phyloP scores from a whole-genome alignment of 371 early-diverging fungal species.

The Basidiobolus meristosporus region DNA sequence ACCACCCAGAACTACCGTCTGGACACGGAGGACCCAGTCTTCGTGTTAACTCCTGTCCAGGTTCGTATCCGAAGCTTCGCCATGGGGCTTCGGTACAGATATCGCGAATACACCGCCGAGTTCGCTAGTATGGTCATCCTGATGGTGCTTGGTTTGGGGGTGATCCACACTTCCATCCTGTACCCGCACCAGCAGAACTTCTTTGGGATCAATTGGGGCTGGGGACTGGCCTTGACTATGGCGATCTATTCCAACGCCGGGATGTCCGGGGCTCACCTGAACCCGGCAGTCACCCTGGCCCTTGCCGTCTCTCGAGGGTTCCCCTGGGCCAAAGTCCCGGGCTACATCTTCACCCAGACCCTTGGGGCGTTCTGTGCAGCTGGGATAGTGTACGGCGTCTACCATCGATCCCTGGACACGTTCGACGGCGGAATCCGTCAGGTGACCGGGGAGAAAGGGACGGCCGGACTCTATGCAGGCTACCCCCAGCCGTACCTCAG shows the following conservation, averaged over 20 bases:
- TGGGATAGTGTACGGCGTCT: slow-evolving; percentile 19
- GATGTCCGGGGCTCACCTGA: slow-evolving; percentile 43
- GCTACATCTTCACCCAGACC: slow-evolving; percentile 34
- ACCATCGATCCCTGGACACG: slow-evolving; percentile 27
- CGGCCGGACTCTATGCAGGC: slow-evolving; percentile 52
- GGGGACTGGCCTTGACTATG: neutral
- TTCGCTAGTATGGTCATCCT: slow-evolving; percentile 61
- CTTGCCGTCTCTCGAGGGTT: slow-evolving; percentile 46
- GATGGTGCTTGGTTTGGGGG: slow-evolving; percentile 42
- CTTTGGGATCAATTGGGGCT: slow-evolving; percentile 22
- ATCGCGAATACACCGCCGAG: slow-evolving; percentile 36
- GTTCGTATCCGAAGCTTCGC: too few relatives aligned
- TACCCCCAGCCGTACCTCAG: slow-evolving; percentile 30
- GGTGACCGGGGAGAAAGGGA: slow-evolving; percentile 12
- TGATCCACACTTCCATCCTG: slow-evolving; percentile 7
- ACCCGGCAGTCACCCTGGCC: slow-evolving; percentile 57
- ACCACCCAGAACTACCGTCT: too few relatives aligned
- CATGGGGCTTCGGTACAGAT: neutral
- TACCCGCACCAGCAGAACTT: slow-evolving; percentile 2
- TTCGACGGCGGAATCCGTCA: slow-evolving; percentile 36
- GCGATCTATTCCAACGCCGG: neutral
- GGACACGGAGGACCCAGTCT: too few relatives aligned
- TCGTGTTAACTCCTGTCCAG: too few relatives aligned
- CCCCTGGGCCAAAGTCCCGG: slow-evolving; percentile 32
- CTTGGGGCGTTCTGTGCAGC: slow-evolving; percentile 51